A percentile compares a stretch with the other conserved stretches of the same genome.
These are phyloP conservation scores for Xylaria flabelliformis DNA, from an alignment of 495 filamentous ascomycete genomes.

Conservation along the genomic window DNA sequence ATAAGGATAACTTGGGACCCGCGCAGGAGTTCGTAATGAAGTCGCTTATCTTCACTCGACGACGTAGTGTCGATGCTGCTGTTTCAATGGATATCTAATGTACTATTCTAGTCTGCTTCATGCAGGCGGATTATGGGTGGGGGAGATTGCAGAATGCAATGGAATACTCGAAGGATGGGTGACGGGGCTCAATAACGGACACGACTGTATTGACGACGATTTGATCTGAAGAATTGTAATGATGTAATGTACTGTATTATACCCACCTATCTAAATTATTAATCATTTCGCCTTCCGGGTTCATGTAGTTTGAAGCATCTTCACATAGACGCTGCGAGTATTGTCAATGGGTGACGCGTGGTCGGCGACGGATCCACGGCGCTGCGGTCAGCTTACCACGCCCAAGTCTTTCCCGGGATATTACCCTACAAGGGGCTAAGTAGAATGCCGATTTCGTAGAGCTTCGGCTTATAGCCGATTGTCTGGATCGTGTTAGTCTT, in stretches of 20 bases:
- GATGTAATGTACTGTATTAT: neutral
- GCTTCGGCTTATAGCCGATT: neutral
- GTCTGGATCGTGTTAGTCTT: neutral
- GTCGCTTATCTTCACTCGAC: slow-evolving; percentile 23
- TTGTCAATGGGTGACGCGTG: neutral
- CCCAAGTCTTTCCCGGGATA: neutral
- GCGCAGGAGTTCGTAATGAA: slow-evolving; percentile 25
- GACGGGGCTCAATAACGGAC: neutral
- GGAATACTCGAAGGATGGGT: neutral
- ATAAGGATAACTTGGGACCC: neutral
- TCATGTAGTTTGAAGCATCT: neutral
- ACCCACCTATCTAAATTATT: neutral
- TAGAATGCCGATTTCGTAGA: neutral
- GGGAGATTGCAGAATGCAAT: neutral
- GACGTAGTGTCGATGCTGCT: slow-evolving; percentile 3
- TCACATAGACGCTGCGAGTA: neutral
- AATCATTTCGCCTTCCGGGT: no score
- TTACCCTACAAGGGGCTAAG: neutral
- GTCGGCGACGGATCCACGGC: neutral
- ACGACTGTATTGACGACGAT: neutral
- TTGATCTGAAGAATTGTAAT: neutral
- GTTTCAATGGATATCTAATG: neutral
- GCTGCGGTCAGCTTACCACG: slow-evolving; percentile 6
- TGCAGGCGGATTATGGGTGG: neutral
- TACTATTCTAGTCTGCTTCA: neutral